phyloP scores from a whole-genome alignment of 1,284 basidiomycete species.

The Naganishia liquefaciens region DNA sequence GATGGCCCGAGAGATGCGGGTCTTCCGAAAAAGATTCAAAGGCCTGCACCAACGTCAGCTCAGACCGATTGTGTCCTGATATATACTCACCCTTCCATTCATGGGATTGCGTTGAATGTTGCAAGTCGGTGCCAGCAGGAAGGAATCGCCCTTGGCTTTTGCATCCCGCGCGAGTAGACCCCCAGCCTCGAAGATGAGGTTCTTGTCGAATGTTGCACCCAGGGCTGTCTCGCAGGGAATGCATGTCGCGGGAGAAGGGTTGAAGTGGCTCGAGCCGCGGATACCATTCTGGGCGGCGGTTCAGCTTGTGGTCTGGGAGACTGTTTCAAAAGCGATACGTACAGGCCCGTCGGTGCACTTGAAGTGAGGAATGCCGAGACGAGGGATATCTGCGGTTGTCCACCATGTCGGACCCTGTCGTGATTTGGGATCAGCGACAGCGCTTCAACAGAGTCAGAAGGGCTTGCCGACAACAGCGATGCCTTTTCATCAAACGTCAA shows the following conservation, averaged over 20 bases:
- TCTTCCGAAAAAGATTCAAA: slow-evolving; percentile 42
- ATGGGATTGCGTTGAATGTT: slow-evolving; percentile 78
- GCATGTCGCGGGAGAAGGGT: slow-evolving; percentile 36
- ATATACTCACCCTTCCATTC: slow-evolving; percentile 60
- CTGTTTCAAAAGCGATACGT: neutral
- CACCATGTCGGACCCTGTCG: slow-evolving; percentile 58
- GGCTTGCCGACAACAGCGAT: slow-evolving; percentile 13
- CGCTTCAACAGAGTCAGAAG: neutral
- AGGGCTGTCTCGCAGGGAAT: slow-evolving; percentile 38
- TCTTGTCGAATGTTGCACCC: slow-evolving; percentile 45
- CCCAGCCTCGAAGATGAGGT: slow-evolving; percentile 66
- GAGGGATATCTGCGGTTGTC: slow-evolving; percentile 63
- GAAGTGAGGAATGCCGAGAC: slow-evolving; percentile 62
- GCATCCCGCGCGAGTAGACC: slow-evolving; percentile 66
- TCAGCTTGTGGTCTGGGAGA: neutral
- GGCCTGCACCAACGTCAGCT: slow-evolving; percentile 33
- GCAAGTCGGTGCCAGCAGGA: slow-evolving; percentile 71
- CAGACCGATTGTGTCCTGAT: neutral
- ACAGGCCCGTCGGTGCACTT: slow-evolving; percentile 40
- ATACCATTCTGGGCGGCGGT: slow-evolving; percentile 58
- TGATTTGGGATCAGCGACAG: slow-evolving; percentile 44
- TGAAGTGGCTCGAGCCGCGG: slow-evolving; percentile 62
- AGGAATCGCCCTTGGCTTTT: slow-evolving; percentile 67
- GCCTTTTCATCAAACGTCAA: slow-evolving; percentile 22
- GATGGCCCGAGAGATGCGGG: slow-evolving; percentile 58